Evolutionary conservation across 805 yeast species (phyloP), one percentile per base, ranked within the genome.

Genomic region (Candida bentonensis): DNA sequence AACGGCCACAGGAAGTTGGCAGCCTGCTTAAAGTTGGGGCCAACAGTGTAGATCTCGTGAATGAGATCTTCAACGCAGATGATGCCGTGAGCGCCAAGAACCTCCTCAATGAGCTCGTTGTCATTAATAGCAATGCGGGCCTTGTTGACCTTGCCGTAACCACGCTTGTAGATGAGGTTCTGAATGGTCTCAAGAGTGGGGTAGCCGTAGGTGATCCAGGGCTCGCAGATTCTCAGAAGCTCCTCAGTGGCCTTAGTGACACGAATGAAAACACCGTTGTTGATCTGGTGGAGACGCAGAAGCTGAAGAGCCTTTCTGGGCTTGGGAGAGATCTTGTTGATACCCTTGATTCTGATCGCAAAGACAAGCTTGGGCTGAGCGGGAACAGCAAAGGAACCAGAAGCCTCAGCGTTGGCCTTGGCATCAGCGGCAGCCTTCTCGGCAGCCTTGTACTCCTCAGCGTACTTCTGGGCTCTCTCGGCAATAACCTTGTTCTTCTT

Each of bases 381-480:
- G 60, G 77, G 80, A 55, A 79, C 85, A 77, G 79, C 88, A 86
- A 80, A 84, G 64, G 92, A 79, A 70, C 94, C 94, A 65, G 79
- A 72, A 69, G 89, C 88, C 78, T 82, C 84, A 60, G 96, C 96
- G 56, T 82, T 85, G 72, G 95, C 85, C 78, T 80, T 80, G 63
- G 95, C 94, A 47, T 74, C 72, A 64, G 53, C 66, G 56, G 65
- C 66, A 59, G 92, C 82, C 70, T 85, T 78, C 70, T 83, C 92
- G 65, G 92, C 87, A 59, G 79, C 83, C 60, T 72, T 75, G 81
- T 86, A 86, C 74, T 86, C 95, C 72, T 79, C 71, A 67, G 79
- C 78, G 84, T 86, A 85, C 71, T 86, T 84, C 73, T 89, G 94
- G 66, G 92, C 84, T 80, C 95, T 83, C 70, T 82, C 83, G 68